Conservation (phyloP, 23 red algal genomes). For the Gracilaria gracilis region DNA sequence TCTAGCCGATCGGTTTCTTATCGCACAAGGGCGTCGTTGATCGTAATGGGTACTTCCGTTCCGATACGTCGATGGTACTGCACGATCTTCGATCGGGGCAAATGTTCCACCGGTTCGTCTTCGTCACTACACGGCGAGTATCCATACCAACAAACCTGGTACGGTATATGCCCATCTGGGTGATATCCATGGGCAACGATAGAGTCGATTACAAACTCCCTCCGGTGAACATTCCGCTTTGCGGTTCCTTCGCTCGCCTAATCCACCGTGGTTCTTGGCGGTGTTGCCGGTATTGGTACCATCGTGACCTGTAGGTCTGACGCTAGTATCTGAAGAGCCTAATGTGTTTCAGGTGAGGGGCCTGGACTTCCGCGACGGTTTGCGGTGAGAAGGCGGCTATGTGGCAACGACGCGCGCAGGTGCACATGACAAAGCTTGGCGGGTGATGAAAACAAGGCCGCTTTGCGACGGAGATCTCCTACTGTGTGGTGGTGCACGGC, state of each 20-base stretch:
- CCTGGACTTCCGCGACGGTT: no score
- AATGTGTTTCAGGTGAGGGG: no score
- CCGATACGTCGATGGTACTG: not conserved
- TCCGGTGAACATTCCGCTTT: not conserved
- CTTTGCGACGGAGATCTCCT: no score
- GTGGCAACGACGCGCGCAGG: no score
- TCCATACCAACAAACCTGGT: constrained; percentile 13
- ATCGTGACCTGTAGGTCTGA: no score
- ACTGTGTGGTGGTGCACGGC: no score
- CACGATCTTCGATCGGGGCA: constrained; percentile 8
- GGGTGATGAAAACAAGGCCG: no score
- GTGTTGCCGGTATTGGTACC: no score
- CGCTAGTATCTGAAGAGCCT: no score
- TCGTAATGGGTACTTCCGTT: not conserved
- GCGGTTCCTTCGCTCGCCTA: not conserved
- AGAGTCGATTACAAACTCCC: not conserved
- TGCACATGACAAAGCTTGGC: no score
- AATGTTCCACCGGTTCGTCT: constrained; percentile 12
- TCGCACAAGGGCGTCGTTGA: not conserved
- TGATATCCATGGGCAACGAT: not conserved
- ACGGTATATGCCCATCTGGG: not conserved
- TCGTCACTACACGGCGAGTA: not conserved
- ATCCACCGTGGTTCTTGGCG: not conserved
- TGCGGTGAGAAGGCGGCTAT: no score
- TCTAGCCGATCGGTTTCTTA: no score